Evolutionary conservation across 2,329 filamentous ascomycete species (phyloP), one percentile per base, ranked within the genome.

Genomic region (Metarhizium album): DNA sequence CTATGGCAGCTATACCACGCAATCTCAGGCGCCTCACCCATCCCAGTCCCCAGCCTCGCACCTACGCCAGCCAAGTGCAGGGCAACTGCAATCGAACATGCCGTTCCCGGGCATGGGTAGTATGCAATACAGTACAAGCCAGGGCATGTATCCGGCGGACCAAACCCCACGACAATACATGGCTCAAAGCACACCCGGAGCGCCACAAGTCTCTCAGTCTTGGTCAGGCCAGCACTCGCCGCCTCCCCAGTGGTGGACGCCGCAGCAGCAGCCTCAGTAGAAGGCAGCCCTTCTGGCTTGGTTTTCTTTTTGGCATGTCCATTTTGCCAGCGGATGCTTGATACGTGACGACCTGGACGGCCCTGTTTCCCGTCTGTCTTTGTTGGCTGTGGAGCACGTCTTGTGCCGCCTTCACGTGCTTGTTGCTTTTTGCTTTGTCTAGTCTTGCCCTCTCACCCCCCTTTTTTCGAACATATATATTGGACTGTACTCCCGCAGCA

Each of bases 101-200:
- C 78, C 80, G 50, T 84, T 83, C 60, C 74, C 79, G n/a, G 75
- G 74, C 27, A 82, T 84, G 75, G 76, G 76, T 40, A 74, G 74
- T 42, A 75, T 84, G 65, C 71, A 72, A 33, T 82, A 83, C 59
- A 72, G 73, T 35, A 70, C 75, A 24, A 70, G 74, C 7, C 78
- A 81, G 58, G 74, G 73, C 48, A 78, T 84, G 59, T 83, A 82
- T 57, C 69, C 78, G 18, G 68, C 79, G 27, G 82, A 85, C 45
- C 80, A 83, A 66, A 82, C 79, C 1, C 76, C 79, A 3, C 73
- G 82, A 48, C 78, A 83, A 61, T 85, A 84, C 69, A 78, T 89
- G 79, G 81, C 84, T 60, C 74, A 82, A 67, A 70, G 76, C 65
- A 67, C 75, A 58, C 66, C 81, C 3, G 68, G 67, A 3, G 67